Evolutionary conservation across 1,139 yeast species (phyloP), one percentile per base, ranked within the genome.

Genomic region (Hyphopichia burtonii): DNA sequence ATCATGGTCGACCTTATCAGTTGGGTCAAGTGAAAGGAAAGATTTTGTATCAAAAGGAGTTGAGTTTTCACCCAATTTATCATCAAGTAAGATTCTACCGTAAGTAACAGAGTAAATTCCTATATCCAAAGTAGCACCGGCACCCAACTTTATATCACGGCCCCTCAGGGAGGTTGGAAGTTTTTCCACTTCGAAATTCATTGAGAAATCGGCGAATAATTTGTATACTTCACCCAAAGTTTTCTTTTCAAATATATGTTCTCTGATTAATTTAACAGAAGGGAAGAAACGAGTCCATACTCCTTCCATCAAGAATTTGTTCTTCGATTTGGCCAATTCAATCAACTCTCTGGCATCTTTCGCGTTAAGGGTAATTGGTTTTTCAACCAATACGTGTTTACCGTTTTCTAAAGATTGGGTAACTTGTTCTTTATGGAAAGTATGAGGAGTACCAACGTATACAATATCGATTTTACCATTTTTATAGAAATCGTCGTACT

Each of bases 221-320:
- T 80, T 61, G 48, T 63, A 60, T 15, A 78, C 59, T 15, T 68
- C 71, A 2, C 85, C 85, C 45, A 81, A 54, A 12, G 67, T 59
- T 45, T 68, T 62, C 25, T 78, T 72, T 22, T 70, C 65, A 48
- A 71, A 75, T 27, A 81, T 53, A 44, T 66, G 59, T 30, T 65
- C 45, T 46, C 69, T 63, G 41, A 79, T 59, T 23, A 64, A 64
- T 20, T 55, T 44, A 31, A 74, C 64, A 16, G 77, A 52, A 2
- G 86, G 86, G 65, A 81, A 76, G 54, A 76, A 81, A 39, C 86
- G 65, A 2, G 85, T 77, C 87, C 87, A 82, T 42, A 81, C 74
- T 2, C 79, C 86, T 55, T 82, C 87, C 84, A 82, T 76, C 42
- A 80, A 63, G 50, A 76, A 80, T 40, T 73, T 63, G 2, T 66